A percentile compares a stretch with the other conserved stretches of the same genome.
These are phyloP conservation scores for Dendrobium officinale DNA, from an alignment of 106 monocot species.

Conservation along the genomic window DNA sequence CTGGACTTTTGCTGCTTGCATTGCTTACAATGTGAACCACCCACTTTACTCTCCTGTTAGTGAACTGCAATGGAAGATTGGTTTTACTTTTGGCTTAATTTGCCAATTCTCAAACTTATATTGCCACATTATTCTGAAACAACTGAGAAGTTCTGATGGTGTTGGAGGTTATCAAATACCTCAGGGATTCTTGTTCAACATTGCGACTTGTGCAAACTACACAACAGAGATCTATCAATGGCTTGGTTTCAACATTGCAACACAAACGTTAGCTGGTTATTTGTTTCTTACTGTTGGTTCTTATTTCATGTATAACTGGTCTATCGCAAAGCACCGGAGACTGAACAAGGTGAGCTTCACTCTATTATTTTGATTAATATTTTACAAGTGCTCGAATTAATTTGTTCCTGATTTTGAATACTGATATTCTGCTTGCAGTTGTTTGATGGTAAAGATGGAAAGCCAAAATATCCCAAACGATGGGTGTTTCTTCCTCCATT, in stretches of 20 bases:
- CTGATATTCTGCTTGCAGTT: slow-evolving; percentile 27
- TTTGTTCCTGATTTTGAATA: slow-evolving; percentile 1
- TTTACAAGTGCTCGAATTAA: not conserved
- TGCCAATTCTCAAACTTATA: slow-evolving; percentile 84
- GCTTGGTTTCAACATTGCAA: slow-evolving; percentile 86
- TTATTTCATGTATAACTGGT: slow-evolving; percentile 82
- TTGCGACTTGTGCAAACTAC: slow-evolving; percentile 80
- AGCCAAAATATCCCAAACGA: slow-evolving; percentile 49
- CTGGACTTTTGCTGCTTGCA: slow-evolving; percentile 82
- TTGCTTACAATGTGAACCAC: slow-evolving; percentile 84
- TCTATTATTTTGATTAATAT: not conserved
- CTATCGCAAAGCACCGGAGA: slow-evolving; percentile 57
- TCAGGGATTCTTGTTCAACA: slow-evolving; percentile 69
- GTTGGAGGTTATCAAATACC: slow-evolving; percentile 76
- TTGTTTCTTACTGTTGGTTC: slow-evolving; percentile 75
- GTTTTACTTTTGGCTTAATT: slow-evolving; percentile 60
- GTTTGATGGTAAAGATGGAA: slow-evolving; percentile 63
- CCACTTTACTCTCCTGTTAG: slow-evolving; percentile 70
- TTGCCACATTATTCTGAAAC: slow-evolving; percentile 70
- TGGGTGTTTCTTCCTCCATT: slow-evolving; percentile 68
- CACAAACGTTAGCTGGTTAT: slow-evolving; percentile 78
- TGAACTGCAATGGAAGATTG: slow-evolving; percentile 72
- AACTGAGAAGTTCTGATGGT: slow-evolving; percentile 63
- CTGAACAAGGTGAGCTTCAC: slow-evolving; percentile 50
- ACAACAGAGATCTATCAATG: slow-evolving; percentile 94